These are phyloP conservation scores for Gremmenia infestans DNA, from an alignment of 2,329 filamentous ascomycete species.

Conservation along the genomic window DNA sequence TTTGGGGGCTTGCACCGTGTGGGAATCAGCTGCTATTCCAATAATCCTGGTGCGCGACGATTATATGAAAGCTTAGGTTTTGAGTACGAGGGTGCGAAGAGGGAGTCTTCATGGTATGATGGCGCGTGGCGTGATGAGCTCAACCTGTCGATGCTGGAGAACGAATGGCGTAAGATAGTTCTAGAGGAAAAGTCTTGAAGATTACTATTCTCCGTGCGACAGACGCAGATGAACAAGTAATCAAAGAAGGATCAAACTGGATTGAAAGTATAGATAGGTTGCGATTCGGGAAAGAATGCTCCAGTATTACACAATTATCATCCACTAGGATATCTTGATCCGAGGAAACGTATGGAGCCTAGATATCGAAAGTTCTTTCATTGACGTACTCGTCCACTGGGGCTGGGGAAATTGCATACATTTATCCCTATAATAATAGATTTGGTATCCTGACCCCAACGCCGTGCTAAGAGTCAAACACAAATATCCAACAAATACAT, in stretches of 20 bases:
- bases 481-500: not conserved
- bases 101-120: slow-evolving; percentile 33
- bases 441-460: slow-evolving; percentile 2
- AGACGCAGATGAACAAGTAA: no score
- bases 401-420: not conserved
- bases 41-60: slow-evolving; percentile 31
- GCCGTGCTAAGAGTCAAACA: slow-evolving; percentile 6
- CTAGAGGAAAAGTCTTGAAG: not conserved
- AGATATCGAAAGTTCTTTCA: no score
- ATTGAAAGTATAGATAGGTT: no score
- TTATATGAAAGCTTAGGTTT: slow-evolving; percentile 36
- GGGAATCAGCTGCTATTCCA: slow-evolving; percentile 31
- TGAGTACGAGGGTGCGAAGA: slow-evolving; percentile 30
- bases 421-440: not conserved
- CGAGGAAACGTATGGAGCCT: no score
- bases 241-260: no score
- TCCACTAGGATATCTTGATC: no score
- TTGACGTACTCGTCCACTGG: not conserved
- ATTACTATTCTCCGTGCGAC: not conserved
- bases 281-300: no score
- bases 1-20: slow-evolving; percentile 35
- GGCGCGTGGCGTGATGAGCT: slow-evolving; percentile 34
- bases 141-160: slow-evolving; percentile 32
- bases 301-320: no score
- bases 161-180: slow-evolving; percentile 27